Conservation (phyloP, 2,329 filamentous ascomycete genomes). For the Colletotrichum brevisporum region DNA sequence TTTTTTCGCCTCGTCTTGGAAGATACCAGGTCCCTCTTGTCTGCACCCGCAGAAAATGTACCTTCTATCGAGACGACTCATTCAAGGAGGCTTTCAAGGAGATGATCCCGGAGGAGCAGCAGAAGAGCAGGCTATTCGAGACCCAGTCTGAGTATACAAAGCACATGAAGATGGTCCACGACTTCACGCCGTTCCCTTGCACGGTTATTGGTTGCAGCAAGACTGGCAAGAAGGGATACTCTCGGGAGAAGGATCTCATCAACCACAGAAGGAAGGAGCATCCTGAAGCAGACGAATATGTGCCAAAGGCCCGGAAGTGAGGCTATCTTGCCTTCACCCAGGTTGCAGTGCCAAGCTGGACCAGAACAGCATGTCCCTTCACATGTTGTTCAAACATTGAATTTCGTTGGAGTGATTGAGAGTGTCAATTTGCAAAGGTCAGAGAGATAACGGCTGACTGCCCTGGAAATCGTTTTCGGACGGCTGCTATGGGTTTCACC, state of each 20-base stretch:
- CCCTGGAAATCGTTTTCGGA: too few species aligned
- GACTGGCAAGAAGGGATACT: slow-evolving; percentile 44
- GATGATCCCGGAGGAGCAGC: slow-evolving; percentile 34
- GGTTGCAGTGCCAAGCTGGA: not conserved
- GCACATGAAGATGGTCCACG: slow-evolving; percentile 54
- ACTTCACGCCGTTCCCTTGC: slow-evolving; percentile 52
- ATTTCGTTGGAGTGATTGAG: not conserved
- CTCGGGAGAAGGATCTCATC: slow-evolving; percentile 43
- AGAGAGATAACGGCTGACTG: too few species aligned
- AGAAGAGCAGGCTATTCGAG: slow-evolving; percentile 37
- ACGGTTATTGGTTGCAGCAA: slow-evolving; percentile 47
- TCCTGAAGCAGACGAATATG: slow-evolving; percentile 16
- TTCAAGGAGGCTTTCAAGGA: slow-evolving; percentile 28
- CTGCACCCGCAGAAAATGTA: slow-evolving; percentile 46
- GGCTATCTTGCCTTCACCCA: not conserved
- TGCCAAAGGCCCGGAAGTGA: not conserved
- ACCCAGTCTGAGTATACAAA: slow-evolving; percentile 48
- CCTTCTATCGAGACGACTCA: slow-evolving; percentile 38
- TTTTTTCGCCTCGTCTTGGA: too few species aligned
- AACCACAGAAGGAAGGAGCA: slow-evolving; percentile 45
- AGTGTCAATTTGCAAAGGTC: too few species aligned
- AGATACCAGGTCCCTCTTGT: not conserved
- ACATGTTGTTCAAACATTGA: not conserved
- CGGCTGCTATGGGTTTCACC: too few species aligned
- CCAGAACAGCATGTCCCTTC: not conserved